Percentiles rank a stretch among this genome's conserved stretches.
Conservation (phyloP, 2,329 filamentous ascomycete species). For the Phyllachora maydis region DNA sequence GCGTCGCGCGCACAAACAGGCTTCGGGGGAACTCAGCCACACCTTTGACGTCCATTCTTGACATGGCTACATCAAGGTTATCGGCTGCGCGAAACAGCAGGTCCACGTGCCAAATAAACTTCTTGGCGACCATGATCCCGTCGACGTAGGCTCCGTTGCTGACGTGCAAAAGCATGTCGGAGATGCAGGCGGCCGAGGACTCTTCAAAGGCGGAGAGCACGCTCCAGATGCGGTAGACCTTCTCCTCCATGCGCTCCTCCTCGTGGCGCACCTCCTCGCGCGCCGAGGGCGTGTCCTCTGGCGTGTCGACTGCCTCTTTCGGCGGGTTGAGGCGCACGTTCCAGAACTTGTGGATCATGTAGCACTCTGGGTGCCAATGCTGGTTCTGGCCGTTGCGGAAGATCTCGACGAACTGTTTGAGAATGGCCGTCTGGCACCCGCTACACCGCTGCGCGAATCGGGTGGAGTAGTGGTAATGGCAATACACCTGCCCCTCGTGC, state of each 20-base stretch:
- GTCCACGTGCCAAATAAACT: constrained; percentile 91
- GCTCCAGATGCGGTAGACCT: constrained; percentile 96
- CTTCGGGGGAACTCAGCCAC: too few species aligned
- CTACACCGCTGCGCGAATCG: constrained; percentile 93
- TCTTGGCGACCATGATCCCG: constrained; percentile 82
- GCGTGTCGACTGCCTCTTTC: constrained; percentile 24
- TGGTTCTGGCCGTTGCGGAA: constrained; percentile 96
- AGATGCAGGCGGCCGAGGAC: constrained; percentile 93
- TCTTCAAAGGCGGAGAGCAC: constrained; percentile 94
- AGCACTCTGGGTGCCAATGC: constrained; percentile 98
- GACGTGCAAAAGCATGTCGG: constrained; percentile 95
- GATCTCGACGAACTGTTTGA: constrained; percentile 98
- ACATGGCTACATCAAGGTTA: constrained; percentile 56
- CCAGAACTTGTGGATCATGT: constrained; percentile 99
- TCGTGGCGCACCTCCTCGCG: constrained; percentile 61
- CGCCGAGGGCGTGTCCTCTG: constrained; percentile 32
- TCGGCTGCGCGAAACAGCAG: constrained; percentile 81
- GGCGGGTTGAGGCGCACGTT: constrained; percentile 68
- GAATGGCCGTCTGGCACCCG: constrained; percentile 87
- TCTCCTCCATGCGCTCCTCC: constrained; percentile 92
- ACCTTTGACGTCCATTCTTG: constrained; percentile 55
- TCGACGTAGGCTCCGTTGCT: constrained; percentile 95
- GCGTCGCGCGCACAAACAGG: too few species aligned
- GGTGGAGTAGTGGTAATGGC: constrained; percentile 97
- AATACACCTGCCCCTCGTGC: constrained; percentile 89